Percentiles rank a stretch among this genome's conserved stretches.
Evolutionary conservation across 2,329 filamentous ascomycete genomes (phyloP).

Genomic region (Aspergillus tubingensis): DNA sequence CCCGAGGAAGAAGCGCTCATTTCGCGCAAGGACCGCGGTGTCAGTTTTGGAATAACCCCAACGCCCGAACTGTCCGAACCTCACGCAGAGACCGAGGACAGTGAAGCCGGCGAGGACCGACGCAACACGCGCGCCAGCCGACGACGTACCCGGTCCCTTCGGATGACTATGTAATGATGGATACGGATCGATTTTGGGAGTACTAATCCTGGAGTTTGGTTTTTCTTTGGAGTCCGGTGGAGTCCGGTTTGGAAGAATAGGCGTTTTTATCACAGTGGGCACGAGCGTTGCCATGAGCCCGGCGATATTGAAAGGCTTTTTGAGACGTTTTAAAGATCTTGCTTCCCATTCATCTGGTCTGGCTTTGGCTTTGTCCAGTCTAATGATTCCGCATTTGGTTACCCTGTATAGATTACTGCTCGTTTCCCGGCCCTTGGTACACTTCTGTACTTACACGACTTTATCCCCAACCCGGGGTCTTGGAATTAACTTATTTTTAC

Average conservation of each 20-base stretch:
- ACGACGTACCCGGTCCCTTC: conserved; percentile 34
- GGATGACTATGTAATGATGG: conserved; percentile 38
- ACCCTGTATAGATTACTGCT: conserved; percentile 1
- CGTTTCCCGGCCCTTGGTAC: background rate
- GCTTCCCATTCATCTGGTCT: background rate
- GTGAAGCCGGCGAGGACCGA: conserved; percentile 37
- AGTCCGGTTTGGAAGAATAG: background rate
- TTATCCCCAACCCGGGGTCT: conserved; percentile 1
- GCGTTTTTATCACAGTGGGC: conserved; percentile 1
- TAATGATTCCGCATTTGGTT: background rate
- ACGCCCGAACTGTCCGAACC: conserved; percentile 43
- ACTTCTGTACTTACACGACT: conserved; percentile 1
- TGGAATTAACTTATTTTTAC: background rate
- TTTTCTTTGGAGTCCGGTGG: conserved; percentile 10
- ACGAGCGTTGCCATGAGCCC: background rate
- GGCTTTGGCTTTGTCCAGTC: background rate
- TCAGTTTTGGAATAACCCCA: conserved; percentile 39
- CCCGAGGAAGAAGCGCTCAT: conserved; percentile 63
- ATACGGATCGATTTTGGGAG: conserved; percentile 3
- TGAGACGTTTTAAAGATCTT: background rate
- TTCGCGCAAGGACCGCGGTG: conserved; percentile 39
- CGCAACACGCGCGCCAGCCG: conserved; percentile 40
- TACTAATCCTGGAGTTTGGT: conserved; percentile 15
- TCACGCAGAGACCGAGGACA: conserved; percentile 41
- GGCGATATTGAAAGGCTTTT: background rate